Percentiles rank a stretch among this genome's conserved stretches.
These are phyloP conservation scores for Inga laurina DNA, from an alignment of 306 rosid species.

Conservation along the genomic window DNA sequence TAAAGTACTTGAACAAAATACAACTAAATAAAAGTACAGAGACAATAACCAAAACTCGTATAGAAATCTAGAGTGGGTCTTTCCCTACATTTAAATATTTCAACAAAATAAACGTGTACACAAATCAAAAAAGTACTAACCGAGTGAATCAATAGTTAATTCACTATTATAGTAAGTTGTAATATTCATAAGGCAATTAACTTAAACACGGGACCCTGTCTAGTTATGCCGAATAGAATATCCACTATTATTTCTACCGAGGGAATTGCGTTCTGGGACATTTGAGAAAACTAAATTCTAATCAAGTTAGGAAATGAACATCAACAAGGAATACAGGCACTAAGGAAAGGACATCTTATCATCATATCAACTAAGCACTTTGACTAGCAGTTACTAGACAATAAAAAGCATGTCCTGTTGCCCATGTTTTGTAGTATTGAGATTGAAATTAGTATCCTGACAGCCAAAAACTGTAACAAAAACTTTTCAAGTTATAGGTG, in stretches of 20 bases:
- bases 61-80: no score
- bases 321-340: constrained; percentile 18
- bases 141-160: background rate
- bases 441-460: background rate
- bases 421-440: constrained; percentile 5
- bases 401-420: constrained; percentile 7
- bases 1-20: no score
- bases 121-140: no score
- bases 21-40: no score
- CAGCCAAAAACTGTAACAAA: constrained; percentile 14
- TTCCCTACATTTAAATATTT: no score
- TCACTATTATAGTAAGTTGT: background rate
- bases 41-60: no score
- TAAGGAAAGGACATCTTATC: background rate
- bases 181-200: background rate
- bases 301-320: background rate
- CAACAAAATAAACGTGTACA: no score
- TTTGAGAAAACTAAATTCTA: no score
- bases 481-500: background rate
- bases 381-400: background rate
- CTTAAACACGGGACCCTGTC: background rate
- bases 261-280: background rate
- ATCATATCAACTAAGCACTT: background rate
- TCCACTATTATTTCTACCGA: background rate
- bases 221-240: background rate